A percentile compares a stretch with the other conserved stretches of the same genome.
Conservation (phyloP, 495 filamentous ascomycete genomes). For the Xylaria flabelliformis region DNA sequence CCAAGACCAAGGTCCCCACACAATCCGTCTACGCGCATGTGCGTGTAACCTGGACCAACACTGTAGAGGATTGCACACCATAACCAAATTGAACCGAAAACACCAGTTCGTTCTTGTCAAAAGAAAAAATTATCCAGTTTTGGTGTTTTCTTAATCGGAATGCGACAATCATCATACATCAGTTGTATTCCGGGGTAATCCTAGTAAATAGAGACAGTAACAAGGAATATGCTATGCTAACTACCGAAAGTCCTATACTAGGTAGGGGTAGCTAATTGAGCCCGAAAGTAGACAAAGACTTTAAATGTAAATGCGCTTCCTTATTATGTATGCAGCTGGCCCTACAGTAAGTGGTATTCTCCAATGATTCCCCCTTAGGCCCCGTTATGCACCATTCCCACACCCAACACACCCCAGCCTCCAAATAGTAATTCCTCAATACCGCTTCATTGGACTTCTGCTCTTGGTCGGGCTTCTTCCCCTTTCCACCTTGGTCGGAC, state of each 20-base stretch:
- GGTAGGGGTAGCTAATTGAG: neutral
- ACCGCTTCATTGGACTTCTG: conserved; percentile 49
- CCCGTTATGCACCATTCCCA: neutral
- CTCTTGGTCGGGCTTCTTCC: conserved; percentile 50
- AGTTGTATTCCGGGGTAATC: neutral
- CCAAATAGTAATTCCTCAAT: conserved; percentile 13
- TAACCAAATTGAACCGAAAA: neutral
- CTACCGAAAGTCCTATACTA: neutral
- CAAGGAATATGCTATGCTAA: neutral
- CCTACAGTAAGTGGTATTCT: neutral
- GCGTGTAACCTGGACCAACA: neutral
- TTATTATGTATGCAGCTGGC: neutral
- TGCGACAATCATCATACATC: neutral
- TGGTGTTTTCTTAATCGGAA: neutral
- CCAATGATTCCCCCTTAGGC: conserved; percentile 3
- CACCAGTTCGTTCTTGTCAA: neutral
- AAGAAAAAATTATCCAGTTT: neutral
- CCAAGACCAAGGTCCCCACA: neutral
- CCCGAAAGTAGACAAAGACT: neutral
- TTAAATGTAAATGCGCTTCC: neutral
- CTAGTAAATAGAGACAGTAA: neutral
- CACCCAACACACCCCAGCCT: neutral
- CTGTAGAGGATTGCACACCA: neutral
- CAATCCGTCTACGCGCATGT: neutral
- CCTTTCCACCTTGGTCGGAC: conserved; percentile 54